Conservation (phyloP, 1,139 yeast species). For the Diutina neorugosa region DNA sequence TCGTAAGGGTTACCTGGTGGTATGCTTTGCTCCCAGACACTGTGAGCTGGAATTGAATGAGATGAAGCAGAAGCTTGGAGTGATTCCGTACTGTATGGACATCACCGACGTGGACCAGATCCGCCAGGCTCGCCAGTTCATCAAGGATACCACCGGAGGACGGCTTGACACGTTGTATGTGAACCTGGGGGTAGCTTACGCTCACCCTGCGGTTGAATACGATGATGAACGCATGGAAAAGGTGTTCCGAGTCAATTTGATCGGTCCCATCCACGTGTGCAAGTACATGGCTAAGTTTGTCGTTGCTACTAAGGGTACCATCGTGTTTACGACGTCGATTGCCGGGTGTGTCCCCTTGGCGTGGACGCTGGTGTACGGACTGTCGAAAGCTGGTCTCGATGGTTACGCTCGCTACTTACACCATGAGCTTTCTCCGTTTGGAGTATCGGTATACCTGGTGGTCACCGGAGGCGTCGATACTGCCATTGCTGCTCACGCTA, state of each 20-base stretch:
- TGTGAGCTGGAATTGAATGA: constrained; percentile 14
- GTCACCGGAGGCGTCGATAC: not conserved
- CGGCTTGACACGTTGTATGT: constrained; percentile 7
- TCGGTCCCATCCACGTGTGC: not conserved
- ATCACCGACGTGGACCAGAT: constrained; percentile 19
- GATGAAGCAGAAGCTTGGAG: constrained; percentile 17
- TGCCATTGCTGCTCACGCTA: constrained; percentile 11
- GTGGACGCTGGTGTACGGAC: constrained; percentile 1
- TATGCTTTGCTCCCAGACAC: not conserved
- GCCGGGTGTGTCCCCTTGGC: not conserved
- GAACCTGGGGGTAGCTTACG: constrained; percentile 8
- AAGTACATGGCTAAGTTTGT: not conserved
- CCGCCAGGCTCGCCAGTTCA: constrained; percentile 12
- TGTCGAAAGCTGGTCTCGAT: not conserved
- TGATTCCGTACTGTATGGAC: constrained; percentile 21
- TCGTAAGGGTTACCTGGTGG: not conserved
- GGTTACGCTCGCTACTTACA: not conserved
- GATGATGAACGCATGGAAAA: constrained; percentile 15
- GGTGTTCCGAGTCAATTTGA: constrained; percentile 12
- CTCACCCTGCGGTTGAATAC: constrained; percentile 22
- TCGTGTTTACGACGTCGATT: constrained; percentile 1
- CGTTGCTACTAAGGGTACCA: not conserved
- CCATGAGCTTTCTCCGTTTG: not conserved
- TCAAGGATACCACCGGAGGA: constrained; percentile 10
- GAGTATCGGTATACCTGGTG: not conserved